Evolutionary conservation across 768 basidiomycete species (phyloP).

Genomic region (Boletus speciosus): DNA sequence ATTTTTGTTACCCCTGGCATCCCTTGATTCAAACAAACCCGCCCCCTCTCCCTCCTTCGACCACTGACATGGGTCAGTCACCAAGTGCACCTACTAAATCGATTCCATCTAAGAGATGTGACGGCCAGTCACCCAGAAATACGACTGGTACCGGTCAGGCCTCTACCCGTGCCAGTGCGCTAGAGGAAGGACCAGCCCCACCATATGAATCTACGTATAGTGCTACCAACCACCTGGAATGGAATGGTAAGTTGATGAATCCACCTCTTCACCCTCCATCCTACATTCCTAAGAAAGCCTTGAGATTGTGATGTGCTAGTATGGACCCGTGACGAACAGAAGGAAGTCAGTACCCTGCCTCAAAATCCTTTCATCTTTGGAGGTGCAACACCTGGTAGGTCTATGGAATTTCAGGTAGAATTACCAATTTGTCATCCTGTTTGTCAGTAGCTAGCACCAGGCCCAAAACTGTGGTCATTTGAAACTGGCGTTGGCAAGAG

Average conservation of each 20-base stretch:
- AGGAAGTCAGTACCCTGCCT: neutral
- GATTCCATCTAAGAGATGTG: neutral
- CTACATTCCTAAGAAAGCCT: neutral
- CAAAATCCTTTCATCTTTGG: neutral
- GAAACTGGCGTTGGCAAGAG: slow-evolving; percentile 6
- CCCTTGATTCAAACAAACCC: too few species aligned
- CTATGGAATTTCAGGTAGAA: neutral
- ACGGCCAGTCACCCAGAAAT: neutral
- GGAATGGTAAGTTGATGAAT: too few species aligned
- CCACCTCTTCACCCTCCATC: too few species aligned
- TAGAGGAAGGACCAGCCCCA: neutral
- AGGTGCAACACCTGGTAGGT: neutral
- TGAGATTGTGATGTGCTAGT: neutral
- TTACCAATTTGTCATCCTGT: too few species aligned
- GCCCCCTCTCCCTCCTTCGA: neutral
- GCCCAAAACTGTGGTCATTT: neutral
- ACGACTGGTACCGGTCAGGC: neutral
- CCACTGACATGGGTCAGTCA: neutral
- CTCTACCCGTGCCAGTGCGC: too few species aligned
- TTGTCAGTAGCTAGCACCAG: too few species aligned
- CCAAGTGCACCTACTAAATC: neutral
- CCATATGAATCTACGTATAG: neutral
- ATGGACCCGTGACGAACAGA: neutral
- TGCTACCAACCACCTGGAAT: too few species aligned
- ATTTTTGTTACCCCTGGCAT: too few species aligned